Percentiles rank a stretch among this genome's conserved stretches.
phyloP scores from a whole-genome alignment of 352 stramenopile species.

The Phytophthora capsici region DNA sequence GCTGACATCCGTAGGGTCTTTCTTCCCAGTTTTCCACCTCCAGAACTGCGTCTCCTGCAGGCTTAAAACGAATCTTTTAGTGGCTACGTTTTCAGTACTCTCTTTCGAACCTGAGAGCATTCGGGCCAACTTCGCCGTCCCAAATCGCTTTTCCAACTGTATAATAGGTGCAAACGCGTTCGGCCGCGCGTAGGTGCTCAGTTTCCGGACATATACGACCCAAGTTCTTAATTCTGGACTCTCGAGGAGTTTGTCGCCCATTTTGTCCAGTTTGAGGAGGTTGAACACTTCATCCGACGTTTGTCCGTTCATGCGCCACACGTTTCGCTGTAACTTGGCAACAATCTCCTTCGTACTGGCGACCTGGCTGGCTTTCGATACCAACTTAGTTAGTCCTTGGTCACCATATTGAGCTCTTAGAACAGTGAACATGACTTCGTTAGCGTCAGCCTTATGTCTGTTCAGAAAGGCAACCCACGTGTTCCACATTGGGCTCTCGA shows the following conservation, averaged over 20 bases:
- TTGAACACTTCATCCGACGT: slow-evolving; percentile 2
- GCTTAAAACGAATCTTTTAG: neutral
- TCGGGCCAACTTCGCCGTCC: neutral
- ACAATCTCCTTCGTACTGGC: neutral
- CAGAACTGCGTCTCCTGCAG: neutral
- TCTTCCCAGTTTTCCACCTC: neutral
- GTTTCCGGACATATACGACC: neutral
- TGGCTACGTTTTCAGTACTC: neutral
- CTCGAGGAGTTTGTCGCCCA: neutral
- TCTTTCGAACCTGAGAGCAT: neutral
- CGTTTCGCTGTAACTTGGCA: neutral
- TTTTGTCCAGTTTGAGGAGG: neutral
- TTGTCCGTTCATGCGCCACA: neutral
- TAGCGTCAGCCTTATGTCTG: neutral
- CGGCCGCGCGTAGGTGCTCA: neutral
- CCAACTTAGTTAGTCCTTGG: neutral
- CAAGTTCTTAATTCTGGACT: neutral
- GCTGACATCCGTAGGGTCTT: neutral
- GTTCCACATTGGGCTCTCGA: neutral
- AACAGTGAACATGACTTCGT: neutral
- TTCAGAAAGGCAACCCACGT: neutral
- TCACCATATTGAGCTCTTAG: neutral
- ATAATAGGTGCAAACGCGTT: neutral
- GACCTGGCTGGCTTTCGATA: neutral
- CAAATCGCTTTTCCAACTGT: neutral